phyloP scores from a whole-genome alignment of 306 rosid species.

The Coriaria nepalensis region DNA sequence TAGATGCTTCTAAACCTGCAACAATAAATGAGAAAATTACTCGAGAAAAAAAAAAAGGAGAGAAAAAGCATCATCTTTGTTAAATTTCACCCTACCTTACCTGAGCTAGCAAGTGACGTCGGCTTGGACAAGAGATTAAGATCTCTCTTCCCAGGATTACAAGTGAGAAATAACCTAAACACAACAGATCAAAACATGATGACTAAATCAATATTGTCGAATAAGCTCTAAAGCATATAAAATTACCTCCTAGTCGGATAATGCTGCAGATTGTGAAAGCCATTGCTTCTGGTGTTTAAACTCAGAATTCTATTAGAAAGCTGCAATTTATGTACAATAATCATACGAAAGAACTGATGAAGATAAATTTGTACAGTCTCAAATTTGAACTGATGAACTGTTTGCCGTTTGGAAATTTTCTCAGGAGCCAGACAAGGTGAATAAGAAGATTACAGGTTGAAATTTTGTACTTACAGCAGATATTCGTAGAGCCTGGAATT shows the following conservation, averaged over 20 bases:
- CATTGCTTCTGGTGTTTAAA: conserved; percentile 12
- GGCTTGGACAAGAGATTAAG: conserved; percentile 8
- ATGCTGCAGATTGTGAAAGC: conserved; percentile 6
- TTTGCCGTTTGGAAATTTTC: not conserved
- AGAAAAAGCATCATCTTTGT: conserved; percentile 1
- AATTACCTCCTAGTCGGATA: conserved; percentile 21
- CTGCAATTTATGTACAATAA: not conserved
- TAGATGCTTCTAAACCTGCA: conserved; percentile 69
- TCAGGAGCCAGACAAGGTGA: not conserved
- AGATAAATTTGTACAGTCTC: not conserved
- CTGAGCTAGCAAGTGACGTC: conserved; percentile 28
- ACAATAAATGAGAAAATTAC: conserved; percentile 5
- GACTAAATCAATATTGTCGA: not conserved
- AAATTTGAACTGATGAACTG: not conserved
- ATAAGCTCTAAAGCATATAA: not conserved
- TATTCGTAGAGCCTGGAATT: not conserved
- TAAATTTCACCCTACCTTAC: conserved; percentile 8
- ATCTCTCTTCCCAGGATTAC: conserved; percentile 11
- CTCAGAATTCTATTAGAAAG: conserved; percentile 7
- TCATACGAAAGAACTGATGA: not conserved
- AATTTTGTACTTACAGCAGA: conserved; percentile 5
- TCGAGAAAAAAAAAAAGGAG: not conserved
- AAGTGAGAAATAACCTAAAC: conserved; percentile 8
- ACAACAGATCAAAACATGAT: not conserved
- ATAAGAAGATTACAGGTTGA: not conserved